These are phyloP conservation scores for Talaromyces sp. DNA, from an alignment of 2,329 filamentous ascomycete genomes.

Conservation along the genomic window DNA sequence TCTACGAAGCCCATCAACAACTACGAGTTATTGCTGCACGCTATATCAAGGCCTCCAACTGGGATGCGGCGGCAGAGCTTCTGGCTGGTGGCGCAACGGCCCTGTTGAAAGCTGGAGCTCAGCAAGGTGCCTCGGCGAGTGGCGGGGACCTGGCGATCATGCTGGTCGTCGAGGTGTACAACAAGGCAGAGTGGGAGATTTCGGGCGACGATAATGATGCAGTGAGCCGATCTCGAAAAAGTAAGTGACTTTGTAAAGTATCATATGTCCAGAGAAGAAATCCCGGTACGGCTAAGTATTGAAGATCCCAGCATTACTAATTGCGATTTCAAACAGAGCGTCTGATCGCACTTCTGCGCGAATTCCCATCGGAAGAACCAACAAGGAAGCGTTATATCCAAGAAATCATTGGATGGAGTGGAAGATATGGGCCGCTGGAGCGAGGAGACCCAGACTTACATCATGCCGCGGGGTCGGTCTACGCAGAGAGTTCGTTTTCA, in stretches of 20 bases:
- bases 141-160: conserved; percentile 87
- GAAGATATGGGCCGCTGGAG: conserved; percentile 81
- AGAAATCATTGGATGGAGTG: conserved; percentile 86
- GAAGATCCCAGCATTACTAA: neutral
- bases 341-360: conserved; percentile 74
- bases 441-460: conserved; percentile 93
- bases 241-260: conserved; percentile 25
- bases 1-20: conserved; percentile 98
- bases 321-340: conserved; percentile 46
- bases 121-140: conserved; percentile 89
- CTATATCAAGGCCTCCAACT: conserved; percentile 87
- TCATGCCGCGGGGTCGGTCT: conserved; percentile 84
- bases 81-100: conserved; percentile 81
- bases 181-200: conserved; percentile 74
- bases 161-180: conserved; percentile 87
- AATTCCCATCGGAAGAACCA: conserved; percentile 82
- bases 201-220: conserved; percentile 58
- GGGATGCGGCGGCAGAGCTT: conserved; percentile 81
- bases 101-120: conserved; percentile 62
- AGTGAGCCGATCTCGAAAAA: conserved; percentile 66
- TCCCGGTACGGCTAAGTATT: neutral
- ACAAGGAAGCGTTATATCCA: conserved; percentile 90
- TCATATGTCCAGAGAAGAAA: neutral
- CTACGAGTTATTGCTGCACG: conserved; percentile 92
- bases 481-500: conserved; percentile 67